Conservation (phyloP, 176 grass and related monocot genomes). For the Thinopyrum elongatum region DNA sequence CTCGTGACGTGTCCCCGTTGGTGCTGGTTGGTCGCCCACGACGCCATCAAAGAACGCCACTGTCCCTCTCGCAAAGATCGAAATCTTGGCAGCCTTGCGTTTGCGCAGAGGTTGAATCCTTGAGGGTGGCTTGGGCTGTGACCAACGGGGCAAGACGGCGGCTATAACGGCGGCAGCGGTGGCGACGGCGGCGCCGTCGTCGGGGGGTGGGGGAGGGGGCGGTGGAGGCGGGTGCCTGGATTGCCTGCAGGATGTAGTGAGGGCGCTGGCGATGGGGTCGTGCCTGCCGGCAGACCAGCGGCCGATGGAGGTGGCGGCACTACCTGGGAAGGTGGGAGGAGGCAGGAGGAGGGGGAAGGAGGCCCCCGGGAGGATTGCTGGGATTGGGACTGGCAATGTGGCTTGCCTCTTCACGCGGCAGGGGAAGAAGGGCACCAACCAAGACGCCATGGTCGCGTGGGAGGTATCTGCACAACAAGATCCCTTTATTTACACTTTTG, state of each 20-base stretch:
- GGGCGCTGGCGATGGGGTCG: slow-evolving; percentile 38
- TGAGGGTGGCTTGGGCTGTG: not conserved
- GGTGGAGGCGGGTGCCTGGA: slow-evolving; percentile 33
- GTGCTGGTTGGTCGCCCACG: not conserved
- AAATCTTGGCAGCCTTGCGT: slow-evolving; percentile 13
- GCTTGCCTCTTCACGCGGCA: slow-evolving; percentile 66
- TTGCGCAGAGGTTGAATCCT: not conserved
- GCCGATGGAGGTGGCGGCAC: not conserved
- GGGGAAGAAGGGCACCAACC: slow-evolving; percentile 74
- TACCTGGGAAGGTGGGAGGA: not conserved
- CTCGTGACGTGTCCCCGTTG: slow-evolving; percentile 12
- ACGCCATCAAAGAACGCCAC: slow-evolving; percentile 15
- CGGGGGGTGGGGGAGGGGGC: not conserved
- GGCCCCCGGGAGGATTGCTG: slow-evolving; percentile 28
- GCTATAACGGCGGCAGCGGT: not conserved
- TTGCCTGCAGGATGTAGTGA: slow-evolving; percentile 38
- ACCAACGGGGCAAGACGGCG: slow-evolving; percentile 13
- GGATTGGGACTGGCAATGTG: slow-evolving; percentile 46
- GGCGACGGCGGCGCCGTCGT: slow-evolving; percentile 27
- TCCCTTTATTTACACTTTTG: slow-evolving; percentile 9
- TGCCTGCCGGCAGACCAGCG: slow-evolving; percentile 32
- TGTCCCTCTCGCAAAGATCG: not conserved
- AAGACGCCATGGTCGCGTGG: slow-evolving; percentile 83
- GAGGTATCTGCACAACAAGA: slow-evolving; percentile 45
- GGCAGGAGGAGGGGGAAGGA: slow-evolving; percentile 33